phyloP scores from a whole-genome alignment of 2,329 filamentous ascomycete genomes.

The Daldinia sp. region DNA sequence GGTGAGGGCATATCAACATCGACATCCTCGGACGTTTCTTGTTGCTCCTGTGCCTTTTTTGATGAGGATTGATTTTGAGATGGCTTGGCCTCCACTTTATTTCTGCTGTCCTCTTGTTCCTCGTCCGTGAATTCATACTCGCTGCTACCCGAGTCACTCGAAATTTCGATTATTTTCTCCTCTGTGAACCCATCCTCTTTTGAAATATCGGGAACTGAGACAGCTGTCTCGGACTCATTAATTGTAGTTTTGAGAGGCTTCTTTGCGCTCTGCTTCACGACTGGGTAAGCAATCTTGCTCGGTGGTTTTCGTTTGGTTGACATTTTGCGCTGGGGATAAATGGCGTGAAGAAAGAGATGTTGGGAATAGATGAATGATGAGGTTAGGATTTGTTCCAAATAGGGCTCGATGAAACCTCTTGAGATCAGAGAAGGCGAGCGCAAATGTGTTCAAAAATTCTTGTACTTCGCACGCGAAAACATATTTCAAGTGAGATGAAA shows the following conservation, averaged over 20 bases:
- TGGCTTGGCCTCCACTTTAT: constrained; percentile 3
- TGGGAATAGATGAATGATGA: not conserved
- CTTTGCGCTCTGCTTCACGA: constrained; percentile 62
- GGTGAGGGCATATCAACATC: constrained; percentile 46
- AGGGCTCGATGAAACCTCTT: not conserved
- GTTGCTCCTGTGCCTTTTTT: constrained; percentile 33
- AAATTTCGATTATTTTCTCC: constrained; percentile 63
- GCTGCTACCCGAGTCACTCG: constrained; percentile 62
- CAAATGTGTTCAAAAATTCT: constrained; percentile 7
- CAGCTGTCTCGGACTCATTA: constrained; percentile 66
- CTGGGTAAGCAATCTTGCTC: constrained; percentile 64
- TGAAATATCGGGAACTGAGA: constrained; percentile 55
- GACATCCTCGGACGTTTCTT: constrained; percentile 41
- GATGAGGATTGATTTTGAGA: constrained; percentile 21
- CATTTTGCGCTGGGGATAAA: constrained; percentile 49
- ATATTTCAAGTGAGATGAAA: constrained; percentile 1
- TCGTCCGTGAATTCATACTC: constrained; percentile 56
- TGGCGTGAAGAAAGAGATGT: not conserved
- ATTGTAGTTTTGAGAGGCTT: constrained; percentile 58
- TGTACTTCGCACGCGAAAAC: constrained; percentile 15
- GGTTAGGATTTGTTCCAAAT: not conserved
- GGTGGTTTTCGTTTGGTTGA: constrained; percentile 69
- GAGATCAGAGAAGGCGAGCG: not conserved
- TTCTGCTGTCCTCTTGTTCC: constrained; percentile 46
- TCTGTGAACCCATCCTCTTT: constrained; percentile 46